Evolutionary conservation across 345 rosid species (phyloP).

Genomic region (Salix viminalis): DNA sequence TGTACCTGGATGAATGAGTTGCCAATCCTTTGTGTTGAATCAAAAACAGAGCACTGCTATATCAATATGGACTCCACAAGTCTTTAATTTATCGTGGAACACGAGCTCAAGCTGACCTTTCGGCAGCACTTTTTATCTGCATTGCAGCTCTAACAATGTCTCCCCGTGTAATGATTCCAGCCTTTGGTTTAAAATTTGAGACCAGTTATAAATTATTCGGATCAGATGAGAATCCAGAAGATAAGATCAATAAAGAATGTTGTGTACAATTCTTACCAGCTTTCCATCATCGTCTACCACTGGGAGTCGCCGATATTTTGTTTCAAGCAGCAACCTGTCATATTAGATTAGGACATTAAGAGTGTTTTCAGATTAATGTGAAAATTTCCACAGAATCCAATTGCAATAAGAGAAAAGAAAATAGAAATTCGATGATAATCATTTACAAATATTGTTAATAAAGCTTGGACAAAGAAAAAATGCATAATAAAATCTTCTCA

Average conservation of each 20-base stretch:
- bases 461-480: background rate
- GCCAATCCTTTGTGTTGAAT: background rate
- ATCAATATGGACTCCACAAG: background rate
- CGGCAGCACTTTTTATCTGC: slow-evolving; percentile 51
- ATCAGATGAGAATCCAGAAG: slow-evolving; percentile 1
- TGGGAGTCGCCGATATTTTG: slow-evolving; percentile 80
- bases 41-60: background rate
- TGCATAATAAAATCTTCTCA: background rate
- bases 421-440: background rate
- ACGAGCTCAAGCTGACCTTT: slow-evolving; percentile 26
- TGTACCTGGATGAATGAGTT: background rate
- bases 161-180: slow-evolving; percentile 78
- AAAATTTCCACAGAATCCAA: background rate
- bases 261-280: slow-evolving; percentile 50
- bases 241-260: background rate
- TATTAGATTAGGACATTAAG: background rate
- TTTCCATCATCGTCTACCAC: slow-evolving; percentile 71
- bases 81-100: background rate
- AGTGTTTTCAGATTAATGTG: background rate
- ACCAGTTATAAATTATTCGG: background rate
- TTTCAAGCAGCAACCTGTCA: slow-evolving; percentile 79
- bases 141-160: slow-evolving; percentile 68
- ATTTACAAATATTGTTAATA: background rate
- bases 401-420: background rate
- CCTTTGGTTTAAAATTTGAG: slow-evolving; percentile 39